These are phyloP conservation scores for Pyrus betulifolia DNA, from an alignment of 306 rosid genomes.

Conservation along the genomic window DNA sequence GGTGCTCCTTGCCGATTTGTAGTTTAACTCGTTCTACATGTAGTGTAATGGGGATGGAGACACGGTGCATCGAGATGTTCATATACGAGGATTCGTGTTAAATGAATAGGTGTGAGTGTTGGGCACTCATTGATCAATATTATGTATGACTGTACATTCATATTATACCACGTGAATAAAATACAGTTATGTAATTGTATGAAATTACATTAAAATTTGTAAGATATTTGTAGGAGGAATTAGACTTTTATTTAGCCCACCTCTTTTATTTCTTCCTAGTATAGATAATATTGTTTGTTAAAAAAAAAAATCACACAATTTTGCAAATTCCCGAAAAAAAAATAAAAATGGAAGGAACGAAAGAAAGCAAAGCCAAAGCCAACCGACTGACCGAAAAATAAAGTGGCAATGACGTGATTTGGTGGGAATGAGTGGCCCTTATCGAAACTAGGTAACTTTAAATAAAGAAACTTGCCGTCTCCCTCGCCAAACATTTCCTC, in stretches of 20 bases:
- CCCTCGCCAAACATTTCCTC: neutral
- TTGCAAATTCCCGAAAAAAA: neutral
- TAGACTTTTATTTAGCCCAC: no score
- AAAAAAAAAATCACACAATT: neutral
- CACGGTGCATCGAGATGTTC: neutral
- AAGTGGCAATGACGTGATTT: constrained; percentile 7
- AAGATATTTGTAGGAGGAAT: no score
- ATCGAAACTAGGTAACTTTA: neutral
- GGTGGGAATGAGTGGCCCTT: neutral
- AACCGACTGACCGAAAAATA: neutral
- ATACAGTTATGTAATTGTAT: no score
- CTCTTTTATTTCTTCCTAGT: rapidly evolving
- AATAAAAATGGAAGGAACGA: neutral
- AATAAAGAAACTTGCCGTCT: neutral
- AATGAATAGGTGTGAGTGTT: neutral
- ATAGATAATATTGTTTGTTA: no score
- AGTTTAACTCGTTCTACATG: neutral
- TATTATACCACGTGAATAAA: no score
- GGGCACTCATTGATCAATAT: neutral
- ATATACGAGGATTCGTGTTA: neutral
- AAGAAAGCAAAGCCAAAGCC: neutral
- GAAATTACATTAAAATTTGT: no score
- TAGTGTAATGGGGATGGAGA: neutral
- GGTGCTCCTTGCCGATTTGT: no score
- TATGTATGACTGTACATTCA: no score